phyloP scores from a whole-genome alignment of 2,329 filamentous ascomycete species.

The Dactylonectria macrodidyma region DNA sequence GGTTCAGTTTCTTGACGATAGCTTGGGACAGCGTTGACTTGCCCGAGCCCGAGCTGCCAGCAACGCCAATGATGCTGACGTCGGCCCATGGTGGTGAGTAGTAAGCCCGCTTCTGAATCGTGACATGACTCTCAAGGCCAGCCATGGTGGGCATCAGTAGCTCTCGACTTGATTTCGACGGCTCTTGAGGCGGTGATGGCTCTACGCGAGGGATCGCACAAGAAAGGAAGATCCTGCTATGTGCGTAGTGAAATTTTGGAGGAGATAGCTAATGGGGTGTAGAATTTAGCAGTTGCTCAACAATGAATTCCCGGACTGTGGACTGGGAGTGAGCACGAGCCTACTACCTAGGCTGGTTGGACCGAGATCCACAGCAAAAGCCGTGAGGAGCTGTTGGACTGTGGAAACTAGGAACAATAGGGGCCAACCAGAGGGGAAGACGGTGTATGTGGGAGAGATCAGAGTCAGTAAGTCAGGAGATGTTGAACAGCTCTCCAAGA shows the following conservation, averaged over 20 bases:
- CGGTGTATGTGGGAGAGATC: slow-evolving; percentile 31
- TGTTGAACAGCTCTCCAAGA: neutral
- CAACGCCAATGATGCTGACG: slow-evolving; percentile 95
- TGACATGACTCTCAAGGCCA: slow-evolving; percentile 59
- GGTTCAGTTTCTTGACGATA: slow-evolving; percentile 89
- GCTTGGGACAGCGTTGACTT: slow-evolving; percentile 96
- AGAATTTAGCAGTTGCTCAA: slow-evolving; percentile 18
- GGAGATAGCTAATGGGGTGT: slow-evolving; percentile 6
- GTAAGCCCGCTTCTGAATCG: slow-evolving; percentile 74
- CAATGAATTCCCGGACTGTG: slow-evolving; percentile 7
- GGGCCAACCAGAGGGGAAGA: slow-evolving; percentile 37
- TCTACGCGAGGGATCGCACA: slow-evolving; percentile 11
- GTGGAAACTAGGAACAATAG: slow-evolving; percentile 35
- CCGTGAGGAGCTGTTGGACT: neutral
- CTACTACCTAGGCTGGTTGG: neutral
- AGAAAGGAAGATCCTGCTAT: slow-evolving; percentile 7
- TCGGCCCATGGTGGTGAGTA: slow-evolving; percentile 98
- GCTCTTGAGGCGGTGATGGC: slow-evolving; percentile 20
- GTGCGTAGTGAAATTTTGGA: slow-evolving; percentile 6
- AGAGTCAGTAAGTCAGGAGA: neutral
- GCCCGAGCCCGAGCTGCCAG: slow-evolving; percentile 92
- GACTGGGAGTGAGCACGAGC: slow-evolving; percentile 16
- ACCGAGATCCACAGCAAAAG: slow-evolving; percentile 10
- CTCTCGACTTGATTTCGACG: slow-evolving; percentile 16
- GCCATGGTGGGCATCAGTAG: slow-evolving; percentile 35